These are phyloP conservation scores for Plasmodium relictum DNA, from an alignment of 169 alveolate genomes.

Conservation along the genomic window DNA sequence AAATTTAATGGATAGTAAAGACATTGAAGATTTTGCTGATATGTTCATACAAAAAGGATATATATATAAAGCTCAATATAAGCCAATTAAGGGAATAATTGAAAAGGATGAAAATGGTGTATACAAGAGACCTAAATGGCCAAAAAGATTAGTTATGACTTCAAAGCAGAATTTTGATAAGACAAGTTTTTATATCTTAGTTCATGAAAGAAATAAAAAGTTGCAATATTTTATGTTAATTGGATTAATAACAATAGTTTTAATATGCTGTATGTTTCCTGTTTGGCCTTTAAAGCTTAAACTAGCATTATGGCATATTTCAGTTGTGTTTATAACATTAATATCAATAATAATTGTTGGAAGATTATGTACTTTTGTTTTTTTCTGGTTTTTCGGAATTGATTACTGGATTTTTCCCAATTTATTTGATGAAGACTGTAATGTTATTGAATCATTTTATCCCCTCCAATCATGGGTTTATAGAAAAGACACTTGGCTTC, in stretches of 20 bases:
- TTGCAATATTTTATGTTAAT: conserved; percentile 84
- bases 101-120: conserved; percentile 85
- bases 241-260: conserved; percentile 84
- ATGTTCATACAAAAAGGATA: conserved; percentile 81
- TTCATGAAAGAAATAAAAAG: conserved; percentile 88
- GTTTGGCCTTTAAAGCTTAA: conserved; percentile 91
- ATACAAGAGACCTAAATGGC: conserved; percentile 90
- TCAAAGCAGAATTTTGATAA: conserved; percentile 87
- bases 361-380: conserved; percentile 83
- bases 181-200: conserved; percentile 87
- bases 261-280: conserved; percentile 90
- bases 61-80: conserved; percentile 87
- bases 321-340: conserved; percentile 86
- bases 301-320: conserved; percentile 88
- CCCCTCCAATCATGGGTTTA: conserved; percentile 84
- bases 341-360: conserved; percentile 82
- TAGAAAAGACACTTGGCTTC: conserved; percentile 84
- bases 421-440: conserved; percentile 91
- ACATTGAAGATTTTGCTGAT: conserved; percentile 76
- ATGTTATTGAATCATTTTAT: conserved; percentile 89
- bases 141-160: conserved; percentile 87
- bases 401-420: conserved; percentile 91
- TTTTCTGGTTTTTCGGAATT: conserved; percentile 89
- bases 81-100: conserved; percentile 84
- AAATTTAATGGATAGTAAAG: conserved; percentile 76